Percentiles rank a stretch among this genome's conserved stretches.
These are phyloP conservation scores for Diaporthe sp. DNA, from an alignment of 2,329 filamentous ascomycete genomes.

Conservation along the genomic window DNA sequence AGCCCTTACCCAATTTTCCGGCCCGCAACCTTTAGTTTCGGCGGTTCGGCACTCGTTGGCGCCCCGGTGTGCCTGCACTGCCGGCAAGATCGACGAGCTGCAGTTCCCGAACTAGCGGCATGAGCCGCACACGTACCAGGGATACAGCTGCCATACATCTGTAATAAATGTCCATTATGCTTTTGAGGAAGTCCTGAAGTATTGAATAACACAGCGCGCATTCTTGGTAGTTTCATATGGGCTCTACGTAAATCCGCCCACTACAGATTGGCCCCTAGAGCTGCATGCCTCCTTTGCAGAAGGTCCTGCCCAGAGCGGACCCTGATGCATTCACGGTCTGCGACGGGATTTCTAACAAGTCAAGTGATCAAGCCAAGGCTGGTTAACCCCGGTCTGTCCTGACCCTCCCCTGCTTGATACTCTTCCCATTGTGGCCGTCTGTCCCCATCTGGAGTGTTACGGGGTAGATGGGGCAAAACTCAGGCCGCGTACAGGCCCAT, in stretches of 20 bases:
- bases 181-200: not conserved
- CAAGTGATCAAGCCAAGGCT: too few relatives aligned
- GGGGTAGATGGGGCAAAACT: not conserved
- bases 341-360: not conserved
- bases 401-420: not conserved
- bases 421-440: not conserved
- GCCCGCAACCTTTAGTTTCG: not conserved
- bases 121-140: not conserved
- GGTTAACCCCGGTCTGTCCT: not conserved
- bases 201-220: not conserved
- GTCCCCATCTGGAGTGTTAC: constrained; percentile 13
- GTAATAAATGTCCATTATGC: not conserved
- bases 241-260: not conserved
- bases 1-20: not conserved
- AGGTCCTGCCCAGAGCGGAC: constrained; percentile 15
- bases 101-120: not conserved
- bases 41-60: not conserved
- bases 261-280: not conserved
- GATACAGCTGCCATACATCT: not conserved
- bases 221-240: not conserved
- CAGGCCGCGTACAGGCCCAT: not conserved
- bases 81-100: not conserved
- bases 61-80: not conserved
- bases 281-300: not conserved
- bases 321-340: constrained; percentile 6